Evolutionary conservation across 306 rosid species (phyloP).

Genomic region (Ammopiptanthus mongolicus): DNA sequence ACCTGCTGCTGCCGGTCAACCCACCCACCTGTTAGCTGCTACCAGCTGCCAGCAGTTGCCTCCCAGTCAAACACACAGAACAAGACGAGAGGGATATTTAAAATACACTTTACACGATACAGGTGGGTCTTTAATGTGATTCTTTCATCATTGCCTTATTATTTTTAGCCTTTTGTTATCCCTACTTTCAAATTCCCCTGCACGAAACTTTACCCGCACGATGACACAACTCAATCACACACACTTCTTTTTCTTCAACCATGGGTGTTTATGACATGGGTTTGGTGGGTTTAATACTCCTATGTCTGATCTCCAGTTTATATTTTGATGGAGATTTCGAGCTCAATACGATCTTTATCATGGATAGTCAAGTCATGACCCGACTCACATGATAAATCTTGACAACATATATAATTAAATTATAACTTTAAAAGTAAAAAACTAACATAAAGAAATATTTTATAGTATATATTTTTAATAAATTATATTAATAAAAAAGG

Average conservation of each 20-base stretch:
- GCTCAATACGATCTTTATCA: no score
- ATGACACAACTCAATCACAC: conserved; percentile 7
- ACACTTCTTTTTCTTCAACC: neutral
- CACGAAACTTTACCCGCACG: conserved; percentile 32
- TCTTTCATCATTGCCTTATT: conserved; percentile 67
- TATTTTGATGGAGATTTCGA: no score
- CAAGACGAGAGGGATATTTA: conserved; percentile 30
- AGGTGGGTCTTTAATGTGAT: conserved; percentile 35
- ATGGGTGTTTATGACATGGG: no score
- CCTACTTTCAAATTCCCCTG: conserved; percentile 30
- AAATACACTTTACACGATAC: conserved; percentile 30
- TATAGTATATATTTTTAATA: no score
- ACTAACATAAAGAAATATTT: no score
- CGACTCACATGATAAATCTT: no score
- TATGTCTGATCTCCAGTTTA: no score
- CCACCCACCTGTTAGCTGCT: conserved; percentile 43
- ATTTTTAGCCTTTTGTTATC: conserved; percentile 42
- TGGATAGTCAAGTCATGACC: no score
- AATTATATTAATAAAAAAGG: no score
- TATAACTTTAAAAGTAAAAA: no score
- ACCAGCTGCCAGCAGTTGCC: conserved; percentile 35
- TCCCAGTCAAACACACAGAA: conserved; percentile 31
- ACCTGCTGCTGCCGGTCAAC: conserved; percentile 42
- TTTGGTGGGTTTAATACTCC: no score
- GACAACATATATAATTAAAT: no score